Conservation (phyloP, 768 basidiomycete genomes). For the Paxillus rubicundulus region DNA sequence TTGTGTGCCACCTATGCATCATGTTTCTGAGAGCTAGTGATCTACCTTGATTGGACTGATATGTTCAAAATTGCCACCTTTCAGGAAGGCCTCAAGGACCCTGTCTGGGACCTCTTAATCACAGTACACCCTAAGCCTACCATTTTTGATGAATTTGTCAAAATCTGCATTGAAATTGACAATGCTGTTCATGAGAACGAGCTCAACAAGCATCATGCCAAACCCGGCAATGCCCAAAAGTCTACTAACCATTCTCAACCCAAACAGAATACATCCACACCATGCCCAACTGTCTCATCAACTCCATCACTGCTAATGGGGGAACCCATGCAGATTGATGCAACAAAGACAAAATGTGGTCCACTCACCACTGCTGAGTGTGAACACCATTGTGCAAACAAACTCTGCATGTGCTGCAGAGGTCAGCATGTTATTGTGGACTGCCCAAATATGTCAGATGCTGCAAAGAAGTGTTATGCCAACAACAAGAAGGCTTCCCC, state of each 20-base stretch:
- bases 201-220: neutral
- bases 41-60: constrained; percentile 30
- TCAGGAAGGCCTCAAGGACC: constrained; percentile 28
- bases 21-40: constrained; percentile 25
- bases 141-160: neutral
- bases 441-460: constrained; percentile 27
- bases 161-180: neutral
- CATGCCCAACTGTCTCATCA: neutral
- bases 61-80: constrained; percentile 34
- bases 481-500: neutral
- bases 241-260: neutral
- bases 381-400: constrained; percentile 12
- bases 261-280: neutral
- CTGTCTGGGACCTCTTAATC: constrained; percentile 21
- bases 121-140: neutral
- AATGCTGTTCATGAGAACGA: neutral
- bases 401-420: constrained; percentile 31
- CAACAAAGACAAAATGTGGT: constrained; percentile 14
- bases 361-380: constrained; percentile 29
- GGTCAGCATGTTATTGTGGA: constrained; percentile 25
- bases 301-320: neutral
- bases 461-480: constrained; percentile 7
- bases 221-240: neutral
- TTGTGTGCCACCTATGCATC: constrained; percentile 28
- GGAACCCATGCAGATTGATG: constrained; percentile 35